These are phyloP conservation scores for Suillus paluster DNA, from an alignment of 768 basidiomycete species.

Conservation along the genomic window DNA sequence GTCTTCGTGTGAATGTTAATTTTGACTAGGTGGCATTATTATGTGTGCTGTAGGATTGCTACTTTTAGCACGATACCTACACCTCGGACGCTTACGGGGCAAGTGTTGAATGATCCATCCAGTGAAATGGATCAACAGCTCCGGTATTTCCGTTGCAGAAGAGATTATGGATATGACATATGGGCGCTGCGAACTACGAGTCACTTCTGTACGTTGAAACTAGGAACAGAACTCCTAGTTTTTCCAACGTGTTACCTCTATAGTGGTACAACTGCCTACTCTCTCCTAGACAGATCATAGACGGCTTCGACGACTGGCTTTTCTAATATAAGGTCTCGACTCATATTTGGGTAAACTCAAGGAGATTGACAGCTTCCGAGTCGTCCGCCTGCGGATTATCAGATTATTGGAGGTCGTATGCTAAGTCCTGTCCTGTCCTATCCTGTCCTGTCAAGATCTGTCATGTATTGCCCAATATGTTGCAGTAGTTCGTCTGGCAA, in stretches of 20 bases:
- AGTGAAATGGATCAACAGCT: neutral
- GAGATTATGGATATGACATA: neutral
- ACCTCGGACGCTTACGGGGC: constrained; percentile 43
- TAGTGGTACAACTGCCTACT: neutral
- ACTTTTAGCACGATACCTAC: constrained; percentile 43
- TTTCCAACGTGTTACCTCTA: neutral
- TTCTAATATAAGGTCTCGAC: neutral
- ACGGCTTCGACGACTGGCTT: neutral
- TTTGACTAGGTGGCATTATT: constrained; percentile 39
- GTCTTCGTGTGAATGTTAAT: neutral
- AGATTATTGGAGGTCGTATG: neutral
- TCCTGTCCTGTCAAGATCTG: neutral
- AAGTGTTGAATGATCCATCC: constrained; percentile 38
- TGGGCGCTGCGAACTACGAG: too few species aligned
- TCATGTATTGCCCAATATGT: too few species aligned
- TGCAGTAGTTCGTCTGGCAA: neutral
- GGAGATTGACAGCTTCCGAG: neutral
- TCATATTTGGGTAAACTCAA: neutral
- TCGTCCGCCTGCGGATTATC: neutral
- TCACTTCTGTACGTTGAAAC: neutral
- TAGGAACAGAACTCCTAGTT: neutral
- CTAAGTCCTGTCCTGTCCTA: too few species aligned
- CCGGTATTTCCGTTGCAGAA: neutral
- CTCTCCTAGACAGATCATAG: too few species aligned
- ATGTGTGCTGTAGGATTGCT: constrained; percentile 48